Conservation (phyloP, 345 rosid species). For the Eucalyptus polybractea region DNA sequence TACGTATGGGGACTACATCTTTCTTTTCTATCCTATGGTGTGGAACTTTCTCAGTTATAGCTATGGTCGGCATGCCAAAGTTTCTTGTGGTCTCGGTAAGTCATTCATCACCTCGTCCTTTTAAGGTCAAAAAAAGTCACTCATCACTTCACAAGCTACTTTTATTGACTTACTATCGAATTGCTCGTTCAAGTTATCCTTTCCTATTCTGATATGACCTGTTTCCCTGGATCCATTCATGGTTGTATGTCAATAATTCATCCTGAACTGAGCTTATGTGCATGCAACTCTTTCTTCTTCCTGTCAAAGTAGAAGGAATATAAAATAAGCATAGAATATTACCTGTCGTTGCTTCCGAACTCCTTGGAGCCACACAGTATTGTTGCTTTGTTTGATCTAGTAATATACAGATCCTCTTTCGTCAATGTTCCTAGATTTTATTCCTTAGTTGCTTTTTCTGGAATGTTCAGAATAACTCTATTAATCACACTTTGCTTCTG, state of each 20-base stretch:
- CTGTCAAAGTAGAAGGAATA: background rate
- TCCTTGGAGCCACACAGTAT: background rate
- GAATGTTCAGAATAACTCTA: background rate
- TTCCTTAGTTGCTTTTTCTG: background rate
- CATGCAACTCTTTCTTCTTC: background rate
- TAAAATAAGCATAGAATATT: background rate
- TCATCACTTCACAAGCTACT: background rate
- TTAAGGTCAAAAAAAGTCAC: background rate
- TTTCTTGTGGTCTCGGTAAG: constrained; percentile 72
- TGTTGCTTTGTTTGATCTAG: background rate
- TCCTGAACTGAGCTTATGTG: background rate
- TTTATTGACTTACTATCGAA: background rate
- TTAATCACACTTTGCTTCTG: background rate
- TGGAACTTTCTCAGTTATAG: constrained; percentile 65
- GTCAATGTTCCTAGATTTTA: background rate
- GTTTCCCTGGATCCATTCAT: background rate
- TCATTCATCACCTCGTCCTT: background rate
- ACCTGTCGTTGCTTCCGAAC: background rate
- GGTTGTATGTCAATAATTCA: background rate
- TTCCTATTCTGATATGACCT: background rate
- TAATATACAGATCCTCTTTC: background rate
- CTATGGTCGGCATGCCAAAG: constrained; percentile 68
- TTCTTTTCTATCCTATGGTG: constrained; percentile 86
- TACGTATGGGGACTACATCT: constrained; percentile 79
- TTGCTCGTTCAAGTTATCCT: background rate